phyloP scores from a whole-genome alignment of 345 rosid genomes.

The Mercurialis annua region DNA sequence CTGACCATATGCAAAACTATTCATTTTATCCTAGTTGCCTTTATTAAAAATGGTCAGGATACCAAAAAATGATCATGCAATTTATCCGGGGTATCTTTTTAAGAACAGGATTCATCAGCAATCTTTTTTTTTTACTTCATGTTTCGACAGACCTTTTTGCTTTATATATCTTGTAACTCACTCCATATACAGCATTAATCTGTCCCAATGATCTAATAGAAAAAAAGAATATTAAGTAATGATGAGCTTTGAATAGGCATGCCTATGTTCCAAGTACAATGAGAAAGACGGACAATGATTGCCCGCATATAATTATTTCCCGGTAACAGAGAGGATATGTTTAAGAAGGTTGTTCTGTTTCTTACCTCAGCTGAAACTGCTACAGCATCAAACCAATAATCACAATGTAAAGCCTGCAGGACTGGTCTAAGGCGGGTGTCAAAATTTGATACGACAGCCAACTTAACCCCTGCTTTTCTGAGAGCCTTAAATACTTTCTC shows the following conservation, averaged over 20 bases:
- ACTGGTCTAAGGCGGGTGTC: slow-evolving; percentile 90
- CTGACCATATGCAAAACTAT: neutral
- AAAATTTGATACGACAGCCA: slow-evolving; percentile 91
- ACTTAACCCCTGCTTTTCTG: slow-evolving; percentile 70
- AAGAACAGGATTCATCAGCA: neutral
- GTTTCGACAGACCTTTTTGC: neutral
- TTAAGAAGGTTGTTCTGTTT: neutral
- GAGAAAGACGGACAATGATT: neutral
- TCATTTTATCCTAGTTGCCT: neutral
- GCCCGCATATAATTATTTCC: neutral
- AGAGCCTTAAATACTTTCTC: slow-evolving; percentile 80
- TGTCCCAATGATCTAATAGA: neutral
- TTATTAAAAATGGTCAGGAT: neutral
- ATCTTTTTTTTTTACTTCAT: neutral
- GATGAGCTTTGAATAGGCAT: neutral
- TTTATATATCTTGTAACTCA: neutral
- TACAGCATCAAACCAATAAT: slow-evolving; percentile 92
- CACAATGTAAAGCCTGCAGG: slow-evolving; percentile 78
- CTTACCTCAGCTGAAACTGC: slow-evolving; percentile 98
- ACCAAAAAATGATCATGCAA: neutral
- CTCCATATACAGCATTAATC: neutral
- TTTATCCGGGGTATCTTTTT: neutral
- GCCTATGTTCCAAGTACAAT: neutral
- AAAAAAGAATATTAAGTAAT: neutral
- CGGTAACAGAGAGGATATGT: slow-evolving; percentile 6